Base-by-base conservation (phyloP, 2,329 filamentous ascomycete genomes). In the Aureobasidium namibiae region DNA sequence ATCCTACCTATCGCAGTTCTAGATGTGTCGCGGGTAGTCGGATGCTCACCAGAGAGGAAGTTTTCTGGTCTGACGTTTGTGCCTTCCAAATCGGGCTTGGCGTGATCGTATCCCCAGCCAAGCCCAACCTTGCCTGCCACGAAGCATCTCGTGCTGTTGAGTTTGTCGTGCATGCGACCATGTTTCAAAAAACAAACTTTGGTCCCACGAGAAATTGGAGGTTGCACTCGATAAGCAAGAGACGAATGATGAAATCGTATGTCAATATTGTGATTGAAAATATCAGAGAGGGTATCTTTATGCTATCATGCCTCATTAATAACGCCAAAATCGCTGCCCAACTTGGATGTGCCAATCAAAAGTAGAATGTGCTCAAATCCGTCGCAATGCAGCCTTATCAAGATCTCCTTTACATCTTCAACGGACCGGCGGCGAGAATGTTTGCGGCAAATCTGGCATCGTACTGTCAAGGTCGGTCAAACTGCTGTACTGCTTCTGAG, bases 401-500 rank as follows among this genome's bases (percentile, higher is more conserved):
- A 5, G 1, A 42, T n/a, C 41, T 56, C 26, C 18, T 45, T 26
- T 24, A 34, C 10, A 36, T 26, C 29, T 8, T 59, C 39, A 42
- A 53, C 23, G 36, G 13, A 48, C 39, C n/a, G 48, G 26, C 18
- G 33, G 46, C 38, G 53, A 23, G n/a, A 45, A 50, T n/a, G 36
- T 53, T 23, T 59, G 38, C 23, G 26, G 38, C 26, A 59, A 18
- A 11, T 53, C 46, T 16, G 50, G 46, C 18, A 53, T 52, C 10
- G 57, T 53, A 29, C 46, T 50, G 24, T 59, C 57, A 29, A 59
- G 36, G 36, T 59, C 48, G 16, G 38, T 48, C 41, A 57, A 31
- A 18, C 42, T 48, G 16, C 41, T 48, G 41, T 46, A 42, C 36
- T 36, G 34, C 38, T 38, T 59, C 36, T 59, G 57, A 21, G 46